Evolutionary conservation across 805 yeast species (phyloP), one percentile per base, ranked within the genome.

Genomic region (Candida chauliodis): DNA sequence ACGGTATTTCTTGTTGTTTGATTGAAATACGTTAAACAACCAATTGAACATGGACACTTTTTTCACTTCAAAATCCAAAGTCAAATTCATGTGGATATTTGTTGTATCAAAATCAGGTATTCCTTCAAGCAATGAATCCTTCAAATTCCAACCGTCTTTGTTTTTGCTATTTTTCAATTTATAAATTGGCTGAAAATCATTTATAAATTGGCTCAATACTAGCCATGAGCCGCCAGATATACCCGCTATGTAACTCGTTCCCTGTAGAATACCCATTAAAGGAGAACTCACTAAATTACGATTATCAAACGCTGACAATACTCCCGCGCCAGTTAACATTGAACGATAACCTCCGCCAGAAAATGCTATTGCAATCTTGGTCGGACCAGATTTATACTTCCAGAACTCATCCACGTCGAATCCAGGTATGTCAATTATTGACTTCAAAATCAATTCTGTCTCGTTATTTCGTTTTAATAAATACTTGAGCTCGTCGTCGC

Each of bases 181-280:
- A 13, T 50, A 45, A 19, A 61, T 44, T 6, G 66, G 64, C 7
- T 36, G 45, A 20, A 53, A 55, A 41, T 63, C 66, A 36, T 60
- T 58, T 1, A 62, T 51, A 19, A 56, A 58, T 34, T 56, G 61
- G 39, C 63, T 63, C 57, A 81, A 73, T 2, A 82, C 75, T 7
- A 79, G 56, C 89, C 90, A 82, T 32, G 82, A 73, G 0, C 89
- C 90, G 1, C 89, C 89, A 2, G 87, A 79, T 1, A 80, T 70
- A 0, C 88, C 88, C 0, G 78, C 72, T 8, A 82, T 62, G 51
- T 82, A 81, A 11, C 73, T 60, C 0, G 78, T 42, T 6, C 75
- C 59, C 47, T 81, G 85, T 15, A 76, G 55, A 8, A 81, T 38
- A 0, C 83, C 83, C 16, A 75, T 75, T 13, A 78, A 44, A 23